These are phyloP conservation scores for Strobilomyces dryophilus DNA, from an alignment of 768 basidiomycete genomes.

Conservation along the genomic window DNA sequence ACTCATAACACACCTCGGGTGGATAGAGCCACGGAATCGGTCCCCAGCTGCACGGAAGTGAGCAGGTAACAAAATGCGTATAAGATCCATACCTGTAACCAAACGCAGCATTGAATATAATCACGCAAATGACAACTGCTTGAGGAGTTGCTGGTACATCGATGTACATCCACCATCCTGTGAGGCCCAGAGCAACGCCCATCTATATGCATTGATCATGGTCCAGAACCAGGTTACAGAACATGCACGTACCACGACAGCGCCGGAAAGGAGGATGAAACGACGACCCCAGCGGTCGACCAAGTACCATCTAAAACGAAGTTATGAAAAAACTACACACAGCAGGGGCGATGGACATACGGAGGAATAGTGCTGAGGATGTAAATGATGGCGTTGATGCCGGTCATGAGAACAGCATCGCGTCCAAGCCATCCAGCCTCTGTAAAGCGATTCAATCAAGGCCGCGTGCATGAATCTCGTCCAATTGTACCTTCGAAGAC, in stretches of 20 bases:
- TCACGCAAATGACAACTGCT: slow-evolving; percentile 84
- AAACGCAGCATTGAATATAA: slow-evolving; percentile 91
- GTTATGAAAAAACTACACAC: slow-evolving; percentile 5
- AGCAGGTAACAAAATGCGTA: not conserved
- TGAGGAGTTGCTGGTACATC: slow-evolving; percentile 82
- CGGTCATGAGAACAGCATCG: slow-evolving; percentile 93
- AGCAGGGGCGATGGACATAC: slow-evolving; percentile 39
- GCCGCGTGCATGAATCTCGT: not conserved
- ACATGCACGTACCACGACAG: slow-evolving; percentile 57
- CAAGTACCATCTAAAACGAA: slow-evolving; percentile 73
- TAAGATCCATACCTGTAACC: slow-evolving; percentile 62
- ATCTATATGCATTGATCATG: slow-evolving; percentile 46
- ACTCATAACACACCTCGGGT: slow-evolving; percentile 55
- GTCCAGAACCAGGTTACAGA: not conserved
- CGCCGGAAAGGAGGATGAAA: slow-evolving; percentile 81
- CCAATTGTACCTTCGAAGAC: slow-evolving; percentile 78
- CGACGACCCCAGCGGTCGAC: slow-evolving; percentile 91
- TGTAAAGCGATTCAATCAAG: slow-evolving; percentile 29
- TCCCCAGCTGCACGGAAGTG: slow-evolving; percentile 54
- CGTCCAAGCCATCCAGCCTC: slow-evolving; percentile 96
- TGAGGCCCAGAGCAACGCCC: slow-evolving; percentile 72
- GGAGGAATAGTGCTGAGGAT: slow-evolving; percentile 77
- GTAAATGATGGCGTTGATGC: slow-evolving; percentile 85
- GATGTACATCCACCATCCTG: slow-evolving; percentile 93
- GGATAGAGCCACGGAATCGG: slow-evolving; percentile 87